These are phyloP conservation scores for Arabidopsis arenosa DNA, from an alignment of 345 rosid species.

Conservation along the genomic window DNA sequence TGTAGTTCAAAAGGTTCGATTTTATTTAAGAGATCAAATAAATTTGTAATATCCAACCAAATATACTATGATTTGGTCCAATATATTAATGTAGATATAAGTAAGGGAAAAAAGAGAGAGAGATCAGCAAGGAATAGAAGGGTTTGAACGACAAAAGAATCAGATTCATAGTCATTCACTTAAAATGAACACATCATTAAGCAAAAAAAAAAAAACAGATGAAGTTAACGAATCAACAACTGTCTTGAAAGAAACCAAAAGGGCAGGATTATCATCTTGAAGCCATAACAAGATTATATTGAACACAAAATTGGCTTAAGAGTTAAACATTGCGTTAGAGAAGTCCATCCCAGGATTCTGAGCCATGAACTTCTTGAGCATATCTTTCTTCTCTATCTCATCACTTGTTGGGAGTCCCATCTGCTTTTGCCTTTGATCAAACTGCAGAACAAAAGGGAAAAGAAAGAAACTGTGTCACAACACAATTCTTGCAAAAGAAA, in stretches of 20 bases:
- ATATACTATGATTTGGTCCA: neutral
- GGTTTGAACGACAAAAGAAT: neutral
- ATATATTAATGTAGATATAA: neutral
- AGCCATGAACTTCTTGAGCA: conserved; percentile 88
- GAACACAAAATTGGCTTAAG: conserved; percentile 4
- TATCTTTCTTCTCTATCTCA: conserved; percentile 83
- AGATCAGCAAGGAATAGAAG: too few species aligned
- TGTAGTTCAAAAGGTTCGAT: neutral
- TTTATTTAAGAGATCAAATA: neutral
- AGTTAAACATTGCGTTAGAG: conserved; percentile 38
- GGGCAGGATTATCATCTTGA: neutral
- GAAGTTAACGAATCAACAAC: conserved; percentile 2
- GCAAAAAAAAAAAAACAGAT: neutral
- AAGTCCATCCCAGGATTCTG: conserved; percentile 43
- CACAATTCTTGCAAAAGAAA: neutral
- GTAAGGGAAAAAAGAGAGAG: neutral
- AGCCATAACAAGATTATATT: conserved; percentile 1
- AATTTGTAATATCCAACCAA: neutral
- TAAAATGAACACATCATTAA: neutral
- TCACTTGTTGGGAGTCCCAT: conserved; percentile 94
- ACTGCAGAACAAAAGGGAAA: conserved; percentile 44
- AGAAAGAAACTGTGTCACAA: neutral
- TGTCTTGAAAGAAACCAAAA: neutral
- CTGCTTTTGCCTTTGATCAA: conserved; percentile 89
- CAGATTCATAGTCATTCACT: neutral